Conservation (phyloP, 2,329 filamentous ascomycete species). For the Sclerotinia spermophila region DNA sequence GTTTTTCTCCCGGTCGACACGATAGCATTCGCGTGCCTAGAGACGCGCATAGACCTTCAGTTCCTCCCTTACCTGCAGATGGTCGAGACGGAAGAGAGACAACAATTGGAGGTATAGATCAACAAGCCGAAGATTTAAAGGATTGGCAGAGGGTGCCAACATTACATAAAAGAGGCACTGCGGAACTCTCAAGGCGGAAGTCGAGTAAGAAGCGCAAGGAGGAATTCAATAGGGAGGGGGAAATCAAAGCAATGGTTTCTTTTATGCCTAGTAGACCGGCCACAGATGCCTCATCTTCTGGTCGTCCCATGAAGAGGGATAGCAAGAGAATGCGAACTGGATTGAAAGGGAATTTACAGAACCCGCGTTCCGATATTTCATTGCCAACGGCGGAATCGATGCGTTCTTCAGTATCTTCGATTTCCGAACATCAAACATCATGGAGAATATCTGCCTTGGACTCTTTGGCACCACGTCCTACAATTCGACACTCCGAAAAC, state of each 20-base stretch:
- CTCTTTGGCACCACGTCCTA: conserved; percentile 80
- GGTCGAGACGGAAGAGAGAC: conserved; percentile 26
- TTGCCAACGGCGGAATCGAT: conserved; percentile 71
- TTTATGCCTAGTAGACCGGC: conserved; percentile 62
- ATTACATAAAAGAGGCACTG: conserved; percentile 57
- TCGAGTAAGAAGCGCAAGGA: conserved; percentile 74
- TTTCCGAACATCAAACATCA: conserved; percentile 64
- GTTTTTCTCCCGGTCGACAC: conserved; percentile 58
- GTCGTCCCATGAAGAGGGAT: conserved; percentile 58
- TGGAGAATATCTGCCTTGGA: conserved; percentile 79
- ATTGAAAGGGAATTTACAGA: conserved; percentile 53
- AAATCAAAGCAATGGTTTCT: conserved; percentile 80
- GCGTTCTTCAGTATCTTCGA: conserved; percentile 70
- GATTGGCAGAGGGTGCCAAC: conserved; percentile 49
- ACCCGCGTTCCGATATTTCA: conserved; percentile 61
- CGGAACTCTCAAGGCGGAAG: conserved; percentile 62
- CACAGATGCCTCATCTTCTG: conserved; percentile 55
- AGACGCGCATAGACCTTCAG: conserved; percentile 32
- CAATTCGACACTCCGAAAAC: conserved; percentile 68
- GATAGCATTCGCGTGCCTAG: conserved; percentile 48
- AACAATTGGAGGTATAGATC: conserved; percentile 28
- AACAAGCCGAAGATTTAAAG: conserved; percentile 29
- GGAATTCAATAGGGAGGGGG: conserved; percentile 76
- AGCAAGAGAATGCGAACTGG: conserved; percentile 62
- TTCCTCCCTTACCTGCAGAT: conserved; percentile 32